Evolutionary conservation across 202 grass and related monocot species (phyloP).

Genomic region (Eragrostis tef): DNA sequence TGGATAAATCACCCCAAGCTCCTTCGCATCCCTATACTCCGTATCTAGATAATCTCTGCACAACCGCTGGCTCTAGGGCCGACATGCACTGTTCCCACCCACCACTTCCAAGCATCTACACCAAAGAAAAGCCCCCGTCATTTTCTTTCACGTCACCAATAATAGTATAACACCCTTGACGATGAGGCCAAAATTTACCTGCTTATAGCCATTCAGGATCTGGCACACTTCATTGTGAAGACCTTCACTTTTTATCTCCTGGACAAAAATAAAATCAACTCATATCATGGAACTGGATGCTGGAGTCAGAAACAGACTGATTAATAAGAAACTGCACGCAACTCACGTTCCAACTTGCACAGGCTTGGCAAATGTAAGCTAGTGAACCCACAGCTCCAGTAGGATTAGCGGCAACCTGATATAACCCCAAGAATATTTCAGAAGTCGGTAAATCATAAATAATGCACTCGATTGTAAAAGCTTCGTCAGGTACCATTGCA

Average conservation of each 20-base stretch:
- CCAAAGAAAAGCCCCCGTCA: background rate
- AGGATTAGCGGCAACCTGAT: slow-evolving; percentile 85
- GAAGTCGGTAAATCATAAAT: slow-evolving; percentile 15
- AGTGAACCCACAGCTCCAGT: slow-evolving; percentile 70
- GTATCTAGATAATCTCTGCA: slow-evolving; percentile 77
- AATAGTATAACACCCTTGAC: background rate
- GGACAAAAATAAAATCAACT: slow-evolving; percentile 37
- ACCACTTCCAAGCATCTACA: slow-evolving; percentile 68
- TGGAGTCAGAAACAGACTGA: background rate
- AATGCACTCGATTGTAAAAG: background rate
- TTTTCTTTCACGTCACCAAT: no score
- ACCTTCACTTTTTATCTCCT: slow-evolving; percentile 96
- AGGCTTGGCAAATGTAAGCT: slow-evolving; percentile 74
- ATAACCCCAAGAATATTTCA: slow-evolving; percentile 6
- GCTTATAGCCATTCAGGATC: slow-evolving; percentile 93
- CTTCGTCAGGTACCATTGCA: slow-evolving; percentile 55
- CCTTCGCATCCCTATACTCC: slow-evolving; percentile 51
- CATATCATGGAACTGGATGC: background rate
- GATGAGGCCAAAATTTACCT: slow-evolving; percentile 58
- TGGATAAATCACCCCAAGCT: background rate
- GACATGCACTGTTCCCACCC: slow-evolving; percentile 95
- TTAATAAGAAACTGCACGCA: background rate
- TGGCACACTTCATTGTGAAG: slow-evolving; percentile 79
- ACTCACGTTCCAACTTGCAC: slow-evolving; percentile 94
- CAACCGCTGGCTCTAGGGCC: slow-evolving; percentile 65